These are phyloP conservation scores for Aureobasidium zeae DNA, from an alignment of 2,329 filamentous ascomycete genomes.

Conservation along the genomic window DNA sequence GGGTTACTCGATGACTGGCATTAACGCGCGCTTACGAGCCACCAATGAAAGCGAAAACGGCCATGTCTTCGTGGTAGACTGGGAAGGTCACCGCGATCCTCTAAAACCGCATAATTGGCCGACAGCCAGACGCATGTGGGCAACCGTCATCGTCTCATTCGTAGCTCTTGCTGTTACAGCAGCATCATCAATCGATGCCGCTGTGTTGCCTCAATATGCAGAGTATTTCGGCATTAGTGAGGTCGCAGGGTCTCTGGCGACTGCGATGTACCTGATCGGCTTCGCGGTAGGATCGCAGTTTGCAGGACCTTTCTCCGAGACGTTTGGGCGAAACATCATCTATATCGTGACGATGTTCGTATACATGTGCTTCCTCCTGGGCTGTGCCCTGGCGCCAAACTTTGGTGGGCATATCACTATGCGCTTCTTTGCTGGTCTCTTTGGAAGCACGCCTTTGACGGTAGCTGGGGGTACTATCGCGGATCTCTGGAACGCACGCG, in stretches of 20 bases:
- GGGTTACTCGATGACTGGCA: conserved; percentile 14
- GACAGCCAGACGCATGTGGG: conserved; percentile 10
- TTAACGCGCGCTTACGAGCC: conserved; percentile 14
- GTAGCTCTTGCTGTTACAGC: conserved; percentile 15
- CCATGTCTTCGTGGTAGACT: conserved; percentile 16
- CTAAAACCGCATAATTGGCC: conserved; percentile 16
- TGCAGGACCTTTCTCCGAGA: conserved; percentile 33
- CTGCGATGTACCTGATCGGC: conserved; percentile 30
- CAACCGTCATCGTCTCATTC: conserved; percentile 12
- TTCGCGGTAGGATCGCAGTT: conserved; percentile 32
- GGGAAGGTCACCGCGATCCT: conserved; percentile 14
- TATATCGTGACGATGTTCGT: conserved; percentile 21
- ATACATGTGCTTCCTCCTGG: conserved; percentile 15
- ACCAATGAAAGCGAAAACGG: conserved; percentile 14
- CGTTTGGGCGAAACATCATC: conserved; percentile 26
- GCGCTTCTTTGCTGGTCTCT: conserved; percentile 24
- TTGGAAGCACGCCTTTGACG: conserved; percentile 20
- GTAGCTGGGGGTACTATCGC: conserved; percentile 23
- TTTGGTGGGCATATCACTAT: conserved; percentile 23
- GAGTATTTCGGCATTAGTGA: conserved; percentile 13
- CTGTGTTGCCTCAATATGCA: conserved; percentile 14
- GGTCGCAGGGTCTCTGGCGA: conserved; percentile 8
- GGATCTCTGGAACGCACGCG: conserved; percentile 23
- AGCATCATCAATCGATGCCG: conserved; percentile 15
- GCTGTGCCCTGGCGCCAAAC: conserved; percentile 18